Evolutionary conservation across 495 filamentous ascomycete species (phyloP).

Genomic region (Xylaria palmicola): DNA sequence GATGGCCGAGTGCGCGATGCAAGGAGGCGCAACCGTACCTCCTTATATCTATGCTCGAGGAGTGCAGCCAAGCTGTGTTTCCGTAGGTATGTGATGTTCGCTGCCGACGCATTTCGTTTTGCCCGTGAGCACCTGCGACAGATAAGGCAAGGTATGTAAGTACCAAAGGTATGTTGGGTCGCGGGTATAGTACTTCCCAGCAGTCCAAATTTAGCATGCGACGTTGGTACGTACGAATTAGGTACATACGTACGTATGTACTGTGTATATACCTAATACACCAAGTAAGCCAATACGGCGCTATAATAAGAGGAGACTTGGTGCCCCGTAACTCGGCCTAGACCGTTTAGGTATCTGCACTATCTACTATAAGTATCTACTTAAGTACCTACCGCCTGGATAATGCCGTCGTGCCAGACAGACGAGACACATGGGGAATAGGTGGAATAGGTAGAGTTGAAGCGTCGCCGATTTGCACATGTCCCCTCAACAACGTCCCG

Average conservation of each 20-base stretch:
- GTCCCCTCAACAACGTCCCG: too few relatives aligned
- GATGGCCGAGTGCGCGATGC: not conserved
- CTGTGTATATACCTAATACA: not conserved
- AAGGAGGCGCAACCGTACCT: not conserved
- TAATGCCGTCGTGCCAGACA: not conserved
- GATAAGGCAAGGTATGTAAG: too few relatives aligned
- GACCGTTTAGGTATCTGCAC: too few relatives aligned
- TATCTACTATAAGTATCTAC: too few relatives aligned
- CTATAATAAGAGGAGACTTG: not conserved
- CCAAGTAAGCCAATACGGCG: not conserved
- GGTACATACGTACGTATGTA: not conserved
- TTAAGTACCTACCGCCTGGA: too few relatives aligned
- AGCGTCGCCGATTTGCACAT: not conserved
- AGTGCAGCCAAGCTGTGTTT: not conserved
- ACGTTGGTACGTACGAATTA: too few relatives aligned
- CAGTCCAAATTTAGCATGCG: conserved; percentile 10
- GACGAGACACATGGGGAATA: not conserved
- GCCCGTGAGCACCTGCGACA: too few relatives aligned
- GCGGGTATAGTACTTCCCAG: not conserved
- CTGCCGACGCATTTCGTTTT: not conserved
- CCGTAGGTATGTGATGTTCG: not conserved
- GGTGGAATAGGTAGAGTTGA: not conserved
- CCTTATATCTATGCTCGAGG: not conserved
- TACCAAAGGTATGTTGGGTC: not conserved
- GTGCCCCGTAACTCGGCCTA: too few relatives aligned